Conservation (phyloP, 768 basidiomycete genomes). For the Suillus subalutaceus region DNA sequence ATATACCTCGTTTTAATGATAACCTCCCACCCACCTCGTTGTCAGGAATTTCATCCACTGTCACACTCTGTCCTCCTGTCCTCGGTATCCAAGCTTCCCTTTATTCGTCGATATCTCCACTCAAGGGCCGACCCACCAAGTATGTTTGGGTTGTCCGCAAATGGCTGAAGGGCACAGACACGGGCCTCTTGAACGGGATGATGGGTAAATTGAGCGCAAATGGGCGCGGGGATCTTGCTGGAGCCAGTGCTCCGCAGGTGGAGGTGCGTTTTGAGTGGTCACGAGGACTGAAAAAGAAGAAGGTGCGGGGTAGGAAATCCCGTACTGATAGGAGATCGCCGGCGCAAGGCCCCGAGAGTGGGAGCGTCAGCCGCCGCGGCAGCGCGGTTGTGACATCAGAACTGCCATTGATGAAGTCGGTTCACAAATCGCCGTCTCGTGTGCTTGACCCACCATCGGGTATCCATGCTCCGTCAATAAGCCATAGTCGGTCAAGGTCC, state of each 20-base stretch:
- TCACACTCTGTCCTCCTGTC: slow-evolving; percentile 44
- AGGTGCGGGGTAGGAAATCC: slow-evolving; percentile 23
- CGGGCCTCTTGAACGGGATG: slow-evolving; percentile 48
- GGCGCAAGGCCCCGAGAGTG: slow-evolving; percentile 11
- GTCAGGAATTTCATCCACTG: slow-evolving; percentile 13
- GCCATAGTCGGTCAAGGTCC: slow-evolving; percentile 42
- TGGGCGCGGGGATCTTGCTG: slow-evolving; percentile 24
- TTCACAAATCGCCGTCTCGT: slow-evolving; percentile 16
- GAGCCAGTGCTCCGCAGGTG: slow-evolving; percentile 38
- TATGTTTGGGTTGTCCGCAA: slow-evolving; percentile 79
- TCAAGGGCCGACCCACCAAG: slow-evolving; percentile 42
- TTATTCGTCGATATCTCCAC: slow-evolving; percentile 47
- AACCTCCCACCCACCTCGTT: slow-evolving; percentile 15
- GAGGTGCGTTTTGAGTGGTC: slow-evolving; percentile 86
- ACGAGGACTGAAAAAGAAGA: slow-evolving; percentile 36
- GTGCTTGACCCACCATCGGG: slow-evolving; percentile 13
- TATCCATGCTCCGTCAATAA: slow-evolving; percentile 8
- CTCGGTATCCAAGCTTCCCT: slow-evolving; percentile 73
- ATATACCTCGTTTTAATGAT: slow-evolving; percentile 19
- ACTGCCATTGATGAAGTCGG: slow-evolving; percentile 10
- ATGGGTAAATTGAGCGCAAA: slow-evolving; percentile 41
- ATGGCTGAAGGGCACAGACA: slow-evolving; percentile 69
- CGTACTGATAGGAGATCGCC: slow-evolving; percentile 20
- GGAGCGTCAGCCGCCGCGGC: slow-evolving; percentile 22
- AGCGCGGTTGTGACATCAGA: slow-evolving; percentile 17